Evolutionary conservation across 768 basidiomycete species (phyloP).

Genomic region (Hygrocybe coccinea): DNA sequence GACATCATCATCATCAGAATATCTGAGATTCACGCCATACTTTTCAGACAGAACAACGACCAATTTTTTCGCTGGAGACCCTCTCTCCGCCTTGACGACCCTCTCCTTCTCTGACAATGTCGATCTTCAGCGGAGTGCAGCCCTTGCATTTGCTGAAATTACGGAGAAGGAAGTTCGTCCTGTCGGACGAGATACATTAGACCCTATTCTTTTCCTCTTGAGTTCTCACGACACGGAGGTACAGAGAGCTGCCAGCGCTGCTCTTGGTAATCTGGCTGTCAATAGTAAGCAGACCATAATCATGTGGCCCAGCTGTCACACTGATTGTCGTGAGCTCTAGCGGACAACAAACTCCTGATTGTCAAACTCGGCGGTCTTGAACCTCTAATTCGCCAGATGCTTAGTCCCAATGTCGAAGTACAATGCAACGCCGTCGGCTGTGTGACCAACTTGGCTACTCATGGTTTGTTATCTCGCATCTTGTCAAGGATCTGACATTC

Average conservation of each 20-base stretch:
- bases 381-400: constrained; percentile 97
- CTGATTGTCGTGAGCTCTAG: constrained; percentile 37
- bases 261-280: constrained; percentile 94
- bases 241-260: constrained; percentile 95
- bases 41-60: constrained; percentile 90
- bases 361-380: constrained; percentile 97
- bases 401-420: constrained; percentile 97
- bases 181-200: constrained; percentile 93
- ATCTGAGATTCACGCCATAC: neutral
- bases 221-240: constrained; percentile 98
- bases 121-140: constrained; percentile 95
- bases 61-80: constrained; percentile 95
- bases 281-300: constrained; percentile 65
- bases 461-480: constrained; percentile 55
- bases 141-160: constrained; percentile 97
- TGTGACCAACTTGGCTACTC: constrained; percentile 96
- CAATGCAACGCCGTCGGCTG: constrained; percentile 99
- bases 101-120: constrained; percentile 99
- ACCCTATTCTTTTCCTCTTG: constrained; percentile 95
- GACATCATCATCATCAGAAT: neutral
- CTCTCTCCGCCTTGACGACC: constrained; percentile 89
- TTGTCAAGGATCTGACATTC: neutral
- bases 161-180: constrained; percentile 99
- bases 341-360: constrained; percentile 98
- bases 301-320: constrained; percentile 4